Evolutionary conservation across 1,284 basidiomycete genomes (phyloP), one percentile per base, ranked within the genome.

Genomic region (Fomes fomentarius): DNA sequence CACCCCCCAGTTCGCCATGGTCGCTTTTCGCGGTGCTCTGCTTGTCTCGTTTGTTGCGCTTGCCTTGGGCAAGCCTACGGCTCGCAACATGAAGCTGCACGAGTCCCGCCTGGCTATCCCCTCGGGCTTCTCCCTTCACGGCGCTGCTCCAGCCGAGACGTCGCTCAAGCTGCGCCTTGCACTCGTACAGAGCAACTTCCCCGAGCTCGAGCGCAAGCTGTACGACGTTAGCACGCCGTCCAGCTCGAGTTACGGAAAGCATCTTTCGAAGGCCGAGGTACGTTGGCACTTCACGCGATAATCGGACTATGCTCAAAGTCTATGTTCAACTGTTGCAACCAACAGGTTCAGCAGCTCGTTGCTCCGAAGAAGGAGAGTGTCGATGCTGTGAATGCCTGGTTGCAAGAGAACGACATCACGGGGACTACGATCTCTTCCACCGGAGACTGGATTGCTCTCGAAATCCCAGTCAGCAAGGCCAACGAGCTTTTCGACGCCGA

Each of bases 401-500:
- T 79, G 8, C 54, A 64, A 9, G 67, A 67, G 35, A 70, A 76
- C 57, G 69, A 65, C 10, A 64, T 78, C 42, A 66, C 52, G n/a
- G 65, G 70, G 17, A 63, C 60, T 47, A 60, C 65, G 4, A 53
- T 64, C 35, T 69, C 74, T 9, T 64, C 71, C 46, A 70, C 68
- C 33, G 75, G 74, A 6, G 76, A 78, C 57, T 79, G 76, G 76
- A 52, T 79, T 34, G 52, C 64, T 4, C 66, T 80, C 58, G 64
- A 69, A 11, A 61, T 74, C 17, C 68, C 75, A 11, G 69, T 76
- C 35, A 65, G 68, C 54, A 67, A 76, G 58, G 76, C 75, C 4
- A 76, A 69, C 60, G 57, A 64, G 45, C 62, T 79, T 15, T 65
- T 79, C 47, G 65, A 69, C 31, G 67, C 75, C 22, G 58, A 76